phyloP scores from a whole-genome alignment of 2,329 filamentous ascomycete species.

The Colletotrichum higginsianum region DNA sequence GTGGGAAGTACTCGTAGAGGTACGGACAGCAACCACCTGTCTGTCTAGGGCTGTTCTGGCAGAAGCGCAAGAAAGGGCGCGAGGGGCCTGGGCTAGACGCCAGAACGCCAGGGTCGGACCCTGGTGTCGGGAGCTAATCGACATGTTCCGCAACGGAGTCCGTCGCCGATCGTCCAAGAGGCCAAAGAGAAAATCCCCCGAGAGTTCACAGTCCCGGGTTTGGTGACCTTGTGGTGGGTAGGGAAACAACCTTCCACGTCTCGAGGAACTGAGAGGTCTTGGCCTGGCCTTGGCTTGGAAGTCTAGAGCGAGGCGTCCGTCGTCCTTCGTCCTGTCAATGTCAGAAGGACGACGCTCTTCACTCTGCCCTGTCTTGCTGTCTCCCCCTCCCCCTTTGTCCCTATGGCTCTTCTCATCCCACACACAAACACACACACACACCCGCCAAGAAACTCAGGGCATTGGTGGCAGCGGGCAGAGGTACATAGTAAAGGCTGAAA shows the following conservation, averaged over 20 bases:
- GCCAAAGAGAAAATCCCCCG: conserved; percentile 15
- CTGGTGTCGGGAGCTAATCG: conserved; percentile 39
- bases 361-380: background rate
- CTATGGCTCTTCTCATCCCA: background rate
- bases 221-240: conserved; percentile 1
- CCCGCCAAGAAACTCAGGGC: conserved; percentile 6
- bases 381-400: background rate
- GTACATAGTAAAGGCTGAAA: conserved; percentile 26
- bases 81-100: conserved; percentile 2
- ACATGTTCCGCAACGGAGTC: conserved; percentile 33
- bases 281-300: conserved; percentile 6
- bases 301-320: background rate
- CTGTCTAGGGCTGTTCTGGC: background rate
- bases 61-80: background rate
- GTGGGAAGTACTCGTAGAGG: background rate
- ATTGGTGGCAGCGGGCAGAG: conserved; percentile 25
- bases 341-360: conserved; percentile 2
- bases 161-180: conserved; percentile 37
- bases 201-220: conserved; percentile 20
- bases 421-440: background rate
- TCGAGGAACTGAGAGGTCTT: conserved; percentile 25
- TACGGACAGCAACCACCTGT: background rate
- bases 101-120: conserved; percentile 28
- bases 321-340: background rate
- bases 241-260: conserved; percentile 17